Conservation (phyloP, 805 yeast species). For the Wickerhamia fluorescens region DNA sequence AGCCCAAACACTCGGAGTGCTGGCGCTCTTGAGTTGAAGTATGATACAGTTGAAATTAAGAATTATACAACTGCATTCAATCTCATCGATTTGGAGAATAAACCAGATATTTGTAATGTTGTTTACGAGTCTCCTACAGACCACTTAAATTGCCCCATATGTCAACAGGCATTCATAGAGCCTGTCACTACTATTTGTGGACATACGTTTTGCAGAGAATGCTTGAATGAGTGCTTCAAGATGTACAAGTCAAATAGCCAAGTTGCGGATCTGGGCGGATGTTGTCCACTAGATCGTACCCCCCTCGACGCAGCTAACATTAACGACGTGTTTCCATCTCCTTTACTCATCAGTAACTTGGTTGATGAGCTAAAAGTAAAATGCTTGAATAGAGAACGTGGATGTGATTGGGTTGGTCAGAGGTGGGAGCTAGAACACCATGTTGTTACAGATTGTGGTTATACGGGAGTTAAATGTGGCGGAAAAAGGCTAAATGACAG, state of each 20-base stretch:
- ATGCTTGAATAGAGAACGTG: slow-evolving; percentile 46
- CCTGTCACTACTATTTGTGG: slow-evolving; percentile 48
- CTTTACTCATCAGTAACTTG: slow-evolving; percentile 51
- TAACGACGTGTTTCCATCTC: slow-evolving; percentile 42
- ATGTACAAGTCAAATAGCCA: slow-evolving; percentile 17
- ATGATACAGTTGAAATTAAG: slow-evolving; percentile 3
- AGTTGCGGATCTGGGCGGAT: slow-evolving; percentile 8
- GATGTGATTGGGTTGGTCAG: slow-evolving; percentile 51
- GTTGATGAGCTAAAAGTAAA: slow-evolving; percentile 53
- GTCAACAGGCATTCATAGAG: slow-evolving; percentile 54
- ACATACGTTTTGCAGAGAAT: slow-evolving; percentile 11
- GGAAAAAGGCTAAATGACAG: slow-evolving; percentile 15
- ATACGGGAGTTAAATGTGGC: slow-evolving; percentile 29
- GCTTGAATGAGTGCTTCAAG: slow-evolving; percentile 14
- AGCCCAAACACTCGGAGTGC: not conserved
- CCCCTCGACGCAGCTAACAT: slow-evolving; percentile 28
- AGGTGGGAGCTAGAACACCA: slow-evolving; percentile 55
- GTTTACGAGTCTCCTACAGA: slow-evolving; percentile 25
- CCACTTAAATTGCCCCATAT: slow-evolving; percentile 49
- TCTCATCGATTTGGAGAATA: slow-evolving; percentile 6
- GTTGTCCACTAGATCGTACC: slow-evolving; percentile 59
- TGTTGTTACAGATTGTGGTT: slow-evolving; percentile 27
- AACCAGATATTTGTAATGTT: slow-evolving; percentile 24
- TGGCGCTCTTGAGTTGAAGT: no score
- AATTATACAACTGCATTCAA: slow-evolving; percentile 12